Evolutionary conservation across 129 eudicot genomes (phyloP).

Genomic region (Tagetes erecta): DNA sequence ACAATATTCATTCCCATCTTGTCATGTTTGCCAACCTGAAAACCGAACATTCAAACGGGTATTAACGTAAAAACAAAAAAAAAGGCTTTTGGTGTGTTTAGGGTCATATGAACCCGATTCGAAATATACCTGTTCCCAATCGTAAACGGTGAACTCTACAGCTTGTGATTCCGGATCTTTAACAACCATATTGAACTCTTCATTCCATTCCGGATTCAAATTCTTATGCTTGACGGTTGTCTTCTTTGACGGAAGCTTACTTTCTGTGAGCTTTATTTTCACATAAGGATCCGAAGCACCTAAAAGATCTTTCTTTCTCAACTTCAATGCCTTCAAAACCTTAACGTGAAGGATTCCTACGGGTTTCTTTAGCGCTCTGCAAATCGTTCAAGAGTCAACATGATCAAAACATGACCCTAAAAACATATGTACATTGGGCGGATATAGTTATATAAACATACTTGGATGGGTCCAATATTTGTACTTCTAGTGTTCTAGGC

Average conservation of each 20-base stretch:
- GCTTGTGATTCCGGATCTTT: slow-evolving; percentile 88
- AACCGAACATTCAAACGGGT: neutral
- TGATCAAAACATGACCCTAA: slow-evolving; percentile 18
- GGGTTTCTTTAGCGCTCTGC: slow-evolving; percentile 81
- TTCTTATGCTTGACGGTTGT: slow-evolving; percentile 85
- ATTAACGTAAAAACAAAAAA: neutral
- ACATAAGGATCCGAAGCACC: slow-evolving; percentile 97
- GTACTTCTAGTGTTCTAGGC: slow-evolving; percentile 93
- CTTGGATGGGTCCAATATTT: slow-evolving; percentile 83
- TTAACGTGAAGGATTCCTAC: slow-evolving; percentile 94
- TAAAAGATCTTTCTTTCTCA: slow-evolving; percentile 84
- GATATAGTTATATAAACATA: slow-evolving; percentile 32
- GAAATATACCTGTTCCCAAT: slow-evolving; percentile 79
- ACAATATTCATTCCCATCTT: slow-evolving; percentile 93
- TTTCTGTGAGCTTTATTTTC: slow-evolving; percentile 83
- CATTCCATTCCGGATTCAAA: slow-evolving; percentile 97
- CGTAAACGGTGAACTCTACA: slow-evolving; percentile 64
- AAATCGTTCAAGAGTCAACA: slow-evolving; percentile 18
- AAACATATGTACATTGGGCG: slow-evolving; percentile 1
- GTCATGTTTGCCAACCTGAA: slow-evolving; percentile 85
- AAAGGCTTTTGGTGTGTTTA: neutral
- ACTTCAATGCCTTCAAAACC: slow-evolving; percentile 67
- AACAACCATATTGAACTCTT: slow-evolving; percentile 72
- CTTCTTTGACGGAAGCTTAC: slow-evolving; percentile 86
- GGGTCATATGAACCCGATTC: neutral